These are phyloP conservation scores for Botryotinia calthae DNA, from an alignment of 2,329 filamentous ascomycete species.

Conservation along the genomic window DNA sequence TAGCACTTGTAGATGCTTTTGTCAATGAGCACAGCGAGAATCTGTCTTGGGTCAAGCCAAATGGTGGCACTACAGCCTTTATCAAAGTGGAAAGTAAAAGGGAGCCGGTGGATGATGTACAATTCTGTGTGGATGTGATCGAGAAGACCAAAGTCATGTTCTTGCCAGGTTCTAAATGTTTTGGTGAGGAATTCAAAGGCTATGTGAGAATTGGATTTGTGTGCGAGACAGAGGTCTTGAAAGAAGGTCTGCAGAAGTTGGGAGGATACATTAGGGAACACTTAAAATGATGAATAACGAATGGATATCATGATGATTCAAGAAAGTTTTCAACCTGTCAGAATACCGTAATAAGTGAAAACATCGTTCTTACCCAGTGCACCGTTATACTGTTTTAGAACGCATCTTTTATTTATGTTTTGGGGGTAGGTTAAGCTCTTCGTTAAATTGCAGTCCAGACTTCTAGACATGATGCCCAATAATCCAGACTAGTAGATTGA, in stretches of 20 bases:
- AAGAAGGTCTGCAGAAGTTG: conserved; percentile 56
- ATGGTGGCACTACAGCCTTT: conserved; percentile 77
- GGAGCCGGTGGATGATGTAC: conserved; percentile 64
- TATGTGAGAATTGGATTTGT: conserved; percentile 78
- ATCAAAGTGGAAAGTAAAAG: conserved; percentile 57
- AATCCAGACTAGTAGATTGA: not conserved
- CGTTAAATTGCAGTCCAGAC: not conserved
- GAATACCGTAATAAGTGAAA: not conserved
- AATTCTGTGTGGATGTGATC: conserved; percentile 67
- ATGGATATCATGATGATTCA: not conserved
- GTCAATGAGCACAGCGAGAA: conserved; percentile 56
- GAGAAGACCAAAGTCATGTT: conserved; percentile 70
- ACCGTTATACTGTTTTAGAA: no score
- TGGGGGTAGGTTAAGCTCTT: no score
- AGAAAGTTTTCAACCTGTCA: not conserved
- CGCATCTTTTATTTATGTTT: no score
- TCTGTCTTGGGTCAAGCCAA: conserved; percentile 71
- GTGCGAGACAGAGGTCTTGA: conserved; percentile 66
- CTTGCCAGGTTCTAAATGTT: conserved; percentile 69
- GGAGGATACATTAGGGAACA: conserved; percentile 32
- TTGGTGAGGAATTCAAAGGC: conserved; percentile 71
- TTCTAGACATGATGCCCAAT: not conserved
- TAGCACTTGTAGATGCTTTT: conserved; percentile 64
- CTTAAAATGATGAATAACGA: conserved; percentile 13
- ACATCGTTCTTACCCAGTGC: no score